Base-by-base conservation (phyloP, 768 basidiomycete species). In the Panellus pusillus region DNA sequence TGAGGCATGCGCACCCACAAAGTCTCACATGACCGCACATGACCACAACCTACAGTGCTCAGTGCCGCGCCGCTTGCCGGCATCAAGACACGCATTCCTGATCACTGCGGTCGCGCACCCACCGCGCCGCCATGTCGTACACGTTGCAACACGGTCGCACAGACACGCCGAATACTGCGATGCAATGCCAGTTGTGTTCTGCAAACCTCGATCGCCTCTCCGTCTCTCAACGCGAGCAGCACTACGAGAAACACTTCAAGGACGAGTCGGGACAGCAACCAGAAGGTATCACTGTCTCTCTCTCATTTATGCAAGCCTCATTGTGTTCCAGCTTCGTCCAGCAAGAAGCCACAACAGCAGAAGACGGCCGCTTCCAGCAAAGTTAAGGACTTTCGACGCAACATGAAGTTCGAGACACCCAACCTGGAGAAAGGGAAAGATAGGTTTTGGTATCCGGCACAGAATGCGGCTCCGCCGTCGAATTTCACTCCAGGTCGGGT, bases 401-500 rank as follows among this genome's bases (percentile, higher is more conserved):
- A 9, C 7, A 2, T 11, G 2, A 35, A 35, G 32, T 35, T 35
- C 32, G 8, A 35, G 7, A 9, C 32, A 35, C 32, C 32, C 32
- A 24, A 24, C 24, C 7, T 35, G 3, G 32, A 35, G 32, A 35
- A 61, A 52, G 71, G 71, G 31, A 63, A 62, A 38, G 87, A 89
- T 56, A 52, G 69, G 3, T 91, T 91, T 65, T 93, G 91, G 91
- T 73, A 83, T 65, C 67, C 81, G 13, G 58, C 79, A 5, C 72
- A 74, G 52, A 53, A 65, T 2, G 63, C 51, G 2, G 50, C 72
- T 3, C 85, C 87, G 9, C 72, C 73, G 3, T 50, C 58, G 4
- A 87, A 86, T 61, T 86, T 76, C 63, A 80, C 80, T 0, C 89
- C 89, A 45, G 85, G 89, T 86, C 40, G 57, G 36, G 9, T 37